phyloP scores from a whole-genome alignment of 192 early-diverging fungal species.

The Podila clonocystis region DNA sequence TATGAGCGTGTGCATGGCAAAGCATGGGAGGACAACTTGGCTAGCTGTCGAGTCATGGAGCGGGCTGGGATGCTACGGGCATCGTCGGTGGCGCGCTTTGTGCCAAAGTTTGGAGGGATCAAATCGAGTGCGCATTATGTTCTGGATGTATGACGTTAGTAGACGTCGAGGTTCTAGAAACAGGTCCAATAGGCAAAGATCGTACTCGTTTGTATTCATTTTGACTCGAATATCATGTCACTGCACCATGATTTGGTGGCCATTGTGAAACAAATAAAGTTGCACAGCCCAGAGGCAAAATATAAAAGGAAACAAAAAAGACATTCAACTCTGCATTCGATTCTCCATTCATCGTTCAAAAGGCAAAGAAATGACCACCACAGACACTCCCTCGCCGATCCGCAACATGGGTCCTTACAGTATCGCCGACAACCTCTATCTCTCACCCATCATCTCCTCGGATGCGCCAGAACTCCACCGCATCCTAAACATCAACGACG shows the following conservation, averaged over 20 bases:
- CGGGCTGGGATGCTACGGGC: not conserved
- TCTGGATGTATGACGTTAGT: not conserved
- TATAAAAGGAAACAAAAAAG: too few species aligned
- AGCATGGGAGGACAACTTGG: conserved; percentile 4
- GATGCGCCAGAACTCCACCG: not conserved
- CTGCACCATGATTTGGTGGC: too few species aligned
- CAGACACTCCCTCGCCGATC: not conserved
- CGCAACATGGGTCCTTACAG: not conserved
- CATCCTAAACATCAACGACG: not conserved
- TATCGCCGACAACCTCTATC: not conserved
- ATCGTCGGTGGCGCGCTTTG: not conserved
- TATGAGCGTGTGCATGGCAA: conserved; percentile 13
- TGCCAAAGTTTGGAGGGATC: conserved; percentile 5
- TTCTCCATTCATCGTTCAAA: too few species aligned
- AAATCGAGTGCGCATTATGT: conserved; percentile 13
- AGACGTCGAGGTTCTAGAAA: not conserved
- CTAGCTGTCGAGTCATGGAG: conserved; percentile 12
- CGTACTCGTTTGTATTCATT: not conserved
- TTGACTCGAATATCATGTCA: too few species aligned
- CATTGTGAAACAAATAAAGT: too few species aligned
- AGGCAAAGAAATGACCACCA: too few species aligned
- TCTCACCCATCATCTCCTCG: not conserved
- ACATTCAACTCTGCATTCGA: too few species aligned
- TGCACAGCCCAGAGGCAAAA: too few species aligned
- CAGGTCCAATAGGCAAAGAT: too few species aligned